A percentile compares a stretch with the other conserved stretches of the same genome.
Evolutionary conservation across 2,329 filamentous ascomycete species (phyloP).

Genomic region (Neonectria coccinea): DNA sequence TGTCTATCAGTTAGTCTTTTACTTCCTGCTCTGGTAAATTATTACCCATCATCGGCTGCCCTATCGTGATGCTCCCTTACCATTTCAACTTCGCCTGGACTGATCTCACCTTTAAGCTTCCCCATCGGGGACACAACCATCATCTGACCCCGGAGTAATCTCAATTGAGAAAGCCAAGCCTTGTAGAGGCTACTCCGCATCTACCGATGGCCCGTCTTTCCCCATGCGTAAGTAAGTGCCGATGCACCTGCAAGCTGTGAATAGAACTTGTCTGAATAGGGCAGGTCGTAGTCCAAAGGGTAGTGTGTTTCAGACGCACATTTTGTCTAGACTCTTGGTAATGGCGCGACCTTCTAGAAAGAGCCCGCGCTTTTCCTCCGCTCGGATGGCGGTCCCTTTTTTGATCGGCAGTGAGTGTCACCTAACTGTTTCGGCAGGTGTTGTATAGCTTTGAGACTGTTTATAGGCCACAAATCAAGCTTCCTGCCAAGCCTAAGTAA

Average conservation of each 20-base stretch:
- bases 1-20: not conserved
- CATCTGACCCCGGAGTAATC: not conserved
- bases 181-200: not conserved
- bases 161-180: not conserved
- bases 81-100: too few relatives aligned
- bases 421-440: slow-evolving; percentile 25
- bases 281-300: not conserved
- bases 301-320: not conserved
- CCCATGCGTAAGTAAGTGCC: not conserved
- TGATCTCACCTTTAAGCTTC: not conserved
- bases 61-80: not conserved
- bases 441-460: not conserved
- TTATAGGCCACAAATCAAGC: slow-evolving; percentile 1
- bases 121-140: not conserved
- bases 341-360: slow-evolving; percentile 7
- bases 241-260: not conserved
- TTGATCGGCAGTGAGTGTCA: slow-evolving; percentile 7
- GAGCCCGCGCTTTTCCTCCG: not conserved
- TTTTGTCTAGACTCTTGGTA: not conserved
- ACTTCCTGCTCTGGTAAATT: not conserved
- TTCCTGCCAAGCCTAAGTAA: not conserved
- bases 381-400: not conserved
- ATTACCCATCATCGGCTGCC: not conserved
- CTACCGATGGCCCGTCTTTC: not conserved
- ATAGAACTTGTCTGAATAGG: not conserved